Base-by-base conservation (phyloP, 2,329 filamentous ascomycete genomes). In the Dryadomyces quercivorus region DNA sequence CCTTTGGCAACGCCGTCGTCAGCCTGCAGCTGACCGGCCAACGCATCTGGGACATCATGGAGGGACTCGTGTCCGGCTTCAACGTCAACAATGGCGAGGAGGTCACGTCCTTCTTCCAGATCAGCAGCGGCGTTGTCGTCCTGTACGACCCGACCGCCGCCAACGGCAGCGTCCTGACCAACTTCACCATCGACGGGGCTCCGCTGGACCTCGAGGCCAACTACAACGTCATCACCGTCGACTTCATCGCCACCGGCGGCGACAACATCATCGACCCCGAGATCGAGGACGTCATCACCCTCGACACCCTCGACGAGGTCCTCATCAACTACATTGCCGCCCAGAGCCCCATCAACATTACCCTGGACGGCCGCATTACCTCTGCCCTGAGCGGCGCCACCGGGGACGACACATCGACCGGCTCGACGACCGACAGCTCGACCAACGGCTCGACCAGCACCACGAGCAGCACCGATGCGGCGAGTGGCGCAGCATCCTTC, bases 1-100 rank as follows among this genome's bases (percentile, higher is more conserved):
- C 82, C 43, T 85, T 85, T 59, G 77, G 78, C 54, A 85, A 85
- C 65, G 71, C 80, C 47, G 71, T 85, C 20, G 80, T 82, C 9
- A 78, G 84, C 61, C 65, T 84, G 16, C 67, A 63, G 0, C 71
- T 78, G 58, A 68, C 69, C 0, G 82, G 82, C 18, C 67, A 73
- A 9, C 71, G 77, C 46, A 63, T 85, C 5, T 79, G 77, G 73
- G 69, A 73, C 45, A 70, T 78, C 5, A 69, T 86, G 36, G 80
- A 85, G 62, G 82, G 81, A 5, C 72, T 77, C 55, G 72, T 84
- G 3, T 73, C 75, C 5, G 68, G 67, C 22, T 65, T 78, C 45
- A 84, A 79, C 59, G 72, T 71, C 61, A 83, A 80, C 63, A 65
- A 72, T 9, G 65, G 73, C 55, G 62, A 51, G 12, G 36, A 40